Conservation (phyloP, 169 alveolate genomes). For the Perkinsus marinus region DNA sequence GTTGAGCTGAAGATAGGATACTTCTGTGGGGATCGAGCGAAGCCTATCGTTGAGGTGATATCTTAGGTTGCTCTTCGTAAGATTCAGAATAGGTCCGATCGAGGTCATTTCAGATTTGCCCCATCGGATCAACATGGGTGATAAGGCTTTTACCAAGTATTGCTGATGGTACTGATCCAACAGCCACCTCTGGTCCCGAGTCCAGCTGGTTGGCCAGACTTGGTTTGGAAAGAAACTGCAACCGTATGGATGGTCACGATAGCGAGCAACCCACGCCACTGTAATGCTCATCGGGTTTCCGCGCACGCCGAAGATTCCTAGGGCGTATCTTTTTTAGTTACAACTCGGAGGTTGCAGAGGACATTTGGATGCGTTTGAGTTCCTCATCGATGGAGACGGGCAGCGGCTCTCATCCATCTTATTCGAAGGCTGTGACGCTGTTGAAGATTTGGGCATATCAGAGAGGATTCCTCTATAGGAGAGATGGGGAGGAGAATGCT, state of each 20-base stretch:
- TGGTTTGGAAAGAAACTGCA: neutral
- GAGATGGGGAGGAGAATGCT: neutral
- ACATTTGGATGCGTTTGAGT: neutral
- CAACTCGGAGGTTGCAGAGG: neutral
- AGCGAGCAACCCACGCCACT: neutral
- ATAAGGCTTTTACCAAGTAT: neutral
- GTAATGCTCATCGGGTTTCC: neutral
- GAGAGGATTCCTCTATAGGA: neutral
- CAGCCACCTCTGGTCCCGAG: neutral
- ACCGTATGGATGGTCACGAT: neutral
- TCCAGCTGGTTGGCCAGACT: neutral
- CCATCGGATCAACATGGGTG: neutral
- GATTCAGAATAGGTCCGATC: neutral
- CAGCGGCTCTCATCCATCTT: neutral
- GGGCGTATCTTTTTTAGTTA: neutral
- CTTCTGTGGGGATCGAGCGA: neutral
- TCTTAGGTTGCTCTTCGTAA: neutral
- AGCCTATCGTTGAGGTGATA: neutral
- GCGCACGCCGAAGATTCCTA: neutral
- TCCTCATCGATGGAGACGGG: neutral
- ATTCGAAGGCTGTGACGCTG: neutral
- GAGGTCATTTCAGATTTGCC: neutral
- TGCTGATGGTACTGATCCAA: neutral
- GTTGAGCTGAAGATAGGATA: neutral
- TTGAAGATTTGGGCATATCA: neutral